Evolutionary conservation across 2,329 filamentous ascomycete species (phyloP), one percentile per base, ranked within the genome.

Genomic region (Botryotinia calthae): DNA sequence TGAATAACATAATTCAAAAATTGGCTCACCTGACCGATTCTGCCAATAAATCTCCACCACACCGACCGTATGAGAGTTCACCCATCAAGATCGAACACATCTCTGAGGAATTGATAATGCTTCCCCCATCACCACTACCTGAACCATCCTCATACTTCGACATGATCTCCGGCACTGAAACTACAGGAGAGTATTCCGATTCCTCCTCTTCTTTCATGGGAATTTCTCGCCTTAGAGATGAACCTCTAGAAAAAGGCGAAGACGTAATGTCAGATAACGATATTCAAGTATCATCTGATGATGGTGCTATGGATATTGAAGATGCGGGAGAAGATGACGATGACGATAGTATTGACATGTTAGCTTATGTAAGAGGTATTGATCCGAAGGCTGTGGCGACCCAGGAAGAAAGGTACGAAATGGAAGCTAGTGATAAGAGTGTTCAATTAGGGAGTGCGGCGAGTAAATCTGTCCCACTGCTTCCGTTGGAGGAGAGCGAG

Each of bases 281-380:
- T n/a, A 62, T 70, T 25, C 65, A 69, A n/a, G 46, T 68, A 2
- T 68, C 56, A 56, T 70, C 65, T 7, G 34, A 70, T 58, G 58
- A 22, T 2, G 34, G 18, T 31, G 67, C 34, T 8, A 64, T 58
- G 58, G 48, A 71, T 31, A 12, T 71, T 9, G 56, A 72, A 22
- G 56, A 71, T 4, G 46, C 28, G 5, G 70, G 28, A 34, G 63
- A 59, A 37, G 63, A 51, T 2, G 70, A 73, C 12, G 66, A 73
- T 59, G 59, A 73, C 12, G 61, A 63, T 20, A 73, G 72, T 20
- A 65, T 73, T 18, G 72, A 73, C 34, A 71, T 73, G 72, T 31
- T 73, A 20, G 67, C 72, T 12, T 63, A 66, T 51, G 67, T 40
- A 25, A 51, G 67, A 42, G 34, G 5, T 34, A 12, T 48, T 4